Conservation (phyloP, 2,329 filamentous ascomycete genomes). For the Akanthomyces dipterigenus region DNA sequence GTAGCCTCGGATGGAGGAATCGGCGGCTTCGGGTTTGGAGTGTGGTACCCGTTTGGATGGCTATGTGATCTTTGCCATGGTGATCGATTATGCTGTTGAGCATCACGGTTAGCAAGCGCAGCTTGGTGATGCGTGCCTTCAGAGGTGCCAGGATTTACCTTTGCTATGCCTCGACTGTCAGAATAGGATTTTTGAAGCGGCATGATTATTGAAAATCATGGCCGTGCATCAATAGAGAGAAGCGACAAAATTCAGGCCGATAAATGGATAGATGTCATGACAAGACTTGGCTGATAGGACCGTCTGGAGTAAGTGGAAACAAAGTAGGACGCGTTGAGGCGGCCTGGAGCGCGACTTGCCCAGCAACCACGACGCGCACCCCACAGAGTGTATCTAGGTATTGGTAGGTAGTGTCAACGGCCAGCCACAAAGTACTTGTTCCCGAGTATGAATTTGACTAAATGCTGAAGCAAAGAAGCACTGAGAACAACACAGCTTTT, state of each 20-base stretch:
- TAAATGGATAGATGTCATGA: not conserved
- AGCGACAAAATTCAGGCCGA: not conserved
- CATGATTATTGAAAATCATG: constrained; percentile 21
- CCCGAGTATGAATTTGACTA: too few relatives aligned
- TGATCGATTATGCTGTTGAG: constrained; percentile 27
- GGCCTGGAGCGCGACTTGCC: constrained; percentile 8
- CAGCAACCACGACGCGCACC: constrained; percentile 10
- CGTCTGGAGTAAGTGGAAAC: not conserved
- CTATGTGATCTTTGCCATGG: constrained; percentile 51
- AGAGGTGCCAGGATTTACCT: not conserved
- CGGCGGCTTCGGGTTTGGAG: constrained; percentile 30
- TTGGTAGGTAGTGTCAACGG: not conserved
- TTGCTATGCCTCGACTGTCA: constrained; percentile 7
- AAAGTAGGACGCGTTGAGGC: constrained; percentile 8
- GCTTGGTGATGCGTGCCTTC: too few relatives aligned
- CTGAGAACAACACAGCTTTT: too few relatives aligned
- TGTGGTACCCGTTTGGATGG: constrained; percentile 35
- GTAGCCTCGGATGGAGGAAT: constrained; percentile 50
- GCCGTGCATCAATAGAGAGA: constrained; percentile 15
- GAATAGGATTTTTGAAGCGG: constrained; percentile 15
- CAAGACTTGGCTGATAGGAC: not conserved
- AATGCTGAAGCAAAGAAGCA: too few relatives aligned
- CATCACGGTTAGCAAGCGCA: not conserved
- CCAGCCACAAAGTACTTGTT: not conserved
- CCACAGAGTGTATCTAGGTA: constrained; percentile 5